These are phyloP conservation scores for Giardia muris DNA, from an alignment of 208 protist genomes.

Conservation along the genomic window DNA sequence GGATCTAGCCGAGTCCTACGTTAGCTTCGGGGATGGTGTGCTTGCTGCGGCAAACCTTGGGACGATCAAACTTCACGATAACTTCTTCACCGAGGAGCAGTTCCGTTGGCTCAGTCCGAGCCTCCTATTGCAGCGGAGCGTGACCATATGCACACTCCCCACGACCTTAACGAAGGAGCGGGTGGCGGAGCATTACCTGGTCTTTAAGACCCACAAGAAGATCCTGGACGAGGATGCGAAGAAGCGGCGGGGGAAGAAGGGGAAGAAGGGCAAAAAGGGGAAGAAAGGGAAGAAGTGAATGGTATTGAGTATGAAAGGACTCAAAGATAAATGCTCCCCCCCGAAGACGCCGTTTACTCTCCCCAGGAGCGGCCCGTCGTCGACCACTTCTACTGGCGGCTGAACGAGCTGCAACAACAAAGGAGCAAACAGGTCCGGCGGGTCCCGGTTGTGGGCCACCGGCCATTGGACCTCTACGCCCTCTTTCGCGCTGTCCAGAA, in stretches of 20 bases:
- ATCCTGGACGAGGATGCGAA: neutral
- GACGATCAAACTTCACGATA: neutral
- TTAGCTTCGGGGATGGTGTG: neutral
- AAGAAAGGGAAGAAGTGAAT: neutral
- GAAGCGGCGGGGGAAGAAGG: neutral
- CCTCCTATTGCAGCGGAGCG: neutral
- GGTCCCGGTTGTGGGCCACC: neutral
- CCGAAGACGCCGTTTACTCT: neutral
- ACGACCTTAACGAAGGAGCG: neutral
- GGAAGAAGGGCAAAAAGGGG: neutral
- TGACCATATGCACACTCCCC: neutral
- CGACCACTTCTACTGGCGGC: neutral
- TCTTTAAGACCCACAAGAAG: neutral
- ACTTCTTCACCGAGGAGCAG: neutral
- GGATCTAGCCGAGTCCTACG: neutral
- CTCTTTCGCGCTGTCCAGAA: neutral
- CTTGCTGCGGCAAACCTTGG: neutral
- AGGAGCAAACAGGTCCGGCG: neutral
- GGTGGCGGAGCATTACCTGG: neutral
- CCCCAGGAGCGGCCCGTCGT: neutral
- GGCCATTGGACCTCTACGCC: neutral
- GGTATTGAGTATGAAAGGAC: no score
- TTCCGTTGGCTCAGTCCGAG: neutral
- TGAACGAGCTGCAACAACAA: neutral
- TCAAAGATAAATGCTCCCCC: neutral